A percentile compares a stretch with the other conserved stretches of the same genome.
Conservation (phyloP, 2,329 filamentous ascomycete genomes). For the Neonectria magnoliae region DNA sequence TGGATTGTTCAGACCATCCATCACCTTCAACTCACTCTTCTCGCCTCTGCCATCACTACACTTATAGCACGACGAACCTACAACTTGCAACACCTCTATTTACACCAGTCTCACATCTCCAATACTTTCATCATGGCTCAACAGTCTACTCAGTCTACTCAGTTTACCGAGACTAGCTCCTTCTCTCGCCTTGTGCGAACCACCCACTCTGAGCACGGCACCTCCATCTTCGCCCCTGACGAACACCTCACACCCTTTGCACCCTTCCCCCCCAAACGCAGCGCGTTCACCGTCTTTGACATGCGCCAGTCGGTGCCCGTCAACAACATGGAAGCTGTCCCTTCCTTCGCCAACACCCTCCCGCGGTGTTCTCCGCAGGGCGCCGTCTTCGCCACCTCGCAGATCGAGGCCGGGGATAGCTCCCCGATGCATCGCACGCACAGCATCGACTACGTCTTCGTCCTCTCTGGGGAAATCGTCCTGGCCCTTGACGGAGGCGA, state of each 20-base stretch:
- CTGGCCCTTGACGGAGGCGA: conserved; percentile 54
- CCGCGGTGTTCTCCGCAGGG: conserved; percentile 50
- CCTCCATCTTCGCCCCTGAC: conserved; percentile 47
- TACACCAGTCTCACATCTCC: not conserved
- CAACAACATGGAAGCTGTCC: conserved; percentile 37
- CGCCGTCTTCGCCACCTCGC: conserved; percentile 47
- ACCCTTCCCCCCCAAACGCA: conserved; percentile 46
- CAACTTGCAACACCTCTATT: not conserved
- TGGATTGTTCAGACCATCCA: not conserved
- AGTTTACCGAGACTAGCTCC: not conserved
- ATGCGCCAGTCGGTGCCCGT: conserved; percentile 43
- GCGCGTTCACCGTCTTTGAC: conserved; percentile 47
- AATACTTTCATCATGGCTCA: conserved; percentile 3
- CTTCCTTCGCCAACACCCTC: conserved; percentile 32
- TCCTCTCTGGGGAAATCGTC: conserved; percentile 53
- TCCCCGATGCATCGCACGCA: conserved; percentile 55
- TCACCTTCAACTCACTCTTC: conserved; percentile 1
- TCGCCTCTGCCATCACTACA: not conserved
- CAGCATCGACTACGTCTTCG: conserved; percentile 52
- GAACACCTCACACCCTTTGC: conserved; percentile 35
- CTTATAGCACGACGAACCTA: not conserved
- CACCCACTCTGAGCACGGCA: conserved; percentile 43
- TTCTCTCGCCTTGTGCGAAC: conserved; percentile 45
- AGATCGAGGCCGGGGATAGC: conserved; percentile 43
- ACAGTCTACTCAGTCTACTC: not conserved